Evolutionary conservation across 2,329 filamentous ascomycete genomes (phyloP), one percentile per base, ranked within the genome.

Genomic region (Sclerotinia minor): DNA sequence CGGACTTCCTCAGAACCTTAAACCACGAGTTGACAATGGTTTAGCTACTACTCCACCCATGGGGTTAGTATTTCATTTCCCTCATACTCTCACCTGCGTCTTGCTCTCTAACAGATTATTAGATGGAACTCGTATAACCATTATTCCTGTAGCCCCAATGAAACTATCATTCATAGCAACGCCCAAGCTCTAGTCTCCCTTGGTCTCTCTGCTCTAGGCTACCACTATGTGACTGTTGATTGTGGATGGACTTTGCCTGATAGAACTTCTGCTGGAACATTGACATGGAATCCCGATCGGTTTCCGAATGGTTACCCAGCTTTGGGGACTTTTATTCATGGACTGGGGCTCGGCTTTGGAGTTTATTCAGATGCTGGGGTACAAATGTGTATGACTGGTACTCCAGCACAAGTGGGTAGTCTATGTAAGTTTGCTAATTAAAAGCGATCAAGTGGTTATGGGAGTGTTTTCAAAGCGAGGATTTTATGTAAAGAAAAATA

Each of bases 71-170:
- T 60, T 57, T n/a, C 53, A 32, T 45, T 41, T 57, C 21, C 17
- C 32, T 57, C 54, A 29, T 47, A 13, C 2, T 24, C 29, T 60
- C 11, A 47, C 35, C 35, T 21, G n/a, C 6, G 41, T 41, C 17
- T 47, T 49, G 49, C 24, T 64, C 38, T 41, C 35, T 54, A n/a
- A 64, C 53, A 61, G 26, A 49, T 32, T 19, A 49, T 17, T 17
- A 73, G 72, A 63, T 84, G 82, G 81, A 83, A 84, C 67, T 81
- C 80, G 0, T 84, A 84, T 71, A 85, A 85, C 57, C 78, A 80
- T 47, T 83, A 83, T 73, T 77, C 75, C 41, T 85, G 83, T 72
- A 75, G 72, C 0, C 81, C 81, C 0, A 81, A 79, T 53, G 81
- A 84, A 64, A 73, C 72, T 0, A 81, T 81, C n/a, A 79, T 84